Base-by-base conservation (phyloP, 2,329 filamentous ascomycete genomes). In the Zasmidium citrigriseum region DNA sequence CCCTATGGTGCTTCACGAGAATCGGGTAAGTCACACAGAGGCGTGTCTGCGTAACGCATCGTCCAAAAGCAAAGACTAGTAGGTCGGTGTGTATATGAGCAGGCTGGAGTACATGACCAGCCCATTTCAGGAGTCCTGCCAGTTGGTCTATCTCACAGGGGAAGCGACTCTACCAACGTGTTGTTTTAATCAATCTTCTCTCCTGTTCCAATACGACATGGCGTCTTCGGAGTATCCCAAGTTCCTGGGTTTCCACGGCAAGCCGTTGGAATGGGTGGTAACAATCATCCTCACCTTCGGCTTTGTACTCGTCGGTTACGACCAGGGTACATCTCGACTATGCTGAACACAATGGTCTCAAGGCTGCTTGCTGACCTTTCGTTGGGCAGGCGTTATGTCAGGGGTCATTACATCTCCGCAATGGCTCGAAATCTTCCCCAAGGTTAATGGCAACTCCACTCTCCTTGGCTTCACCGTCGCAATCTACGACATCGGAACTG, bases 251-350 rank as follows among this genome's bases (percentile, higher is more conserved):
- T 14, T 52, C 16, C 27, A 52, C 20, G 50, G 50, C 50, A 52
- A 52, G 50, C n/a, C 50, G n/a, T 29, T 52, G 18, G 50, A 52
- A 45, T 52, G 50, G 50, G 22, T 22, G 18, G n/a, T 52, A n/a
- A 52, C 50, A 23, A 16, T 44, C 9, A 45, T 52, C 38, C 34
- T 52, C 27, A 52, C 50, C n/a, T 52, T 52, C 34, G 50, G 50
- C 3, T 52, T 52, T 22, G 50, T 52, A 29, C 50, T 52, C 4
- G 50, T 52, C 11, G 50, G 50, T n/a, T 52, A 52, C 23, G 50
- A 52, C 41, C 50, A 52, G n/a, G 50, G 50, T 52, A 45, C 1
- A 22, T 20, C n/a, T 12, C 44, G 23, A 12, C 21, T 34, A 41
- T 44, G 16, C 14, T 29, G 27, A 29, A n/a, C n/a, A n/a, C n/a